phyloP scores from a whole-genome alignment of 2,329 filamentous ascomycete genomes.

The Talaromyces amestolkiae region DNA sequence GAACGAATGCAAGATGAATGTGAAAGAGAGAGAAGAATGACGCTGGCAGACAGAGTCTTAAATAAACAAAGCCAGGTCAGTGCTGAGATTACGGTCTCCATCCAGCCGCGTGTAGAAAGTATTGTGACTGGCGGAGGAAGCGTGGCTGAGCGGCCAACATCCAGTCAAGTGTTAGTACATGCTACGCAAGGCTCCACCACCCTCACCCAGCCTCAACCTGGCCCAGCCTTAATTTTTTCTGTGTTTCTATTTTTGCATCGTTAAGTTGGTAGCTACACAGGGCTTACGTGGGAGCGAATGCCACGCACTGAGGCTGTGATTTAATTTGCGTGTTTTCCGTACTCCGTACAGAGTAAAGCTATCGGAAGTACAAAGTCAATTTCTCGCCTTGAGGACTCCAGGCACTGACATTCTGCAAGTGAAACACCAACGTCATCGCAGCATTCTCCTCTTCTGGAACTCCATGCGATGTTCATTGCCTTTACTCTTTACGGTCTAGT shows the following conservation, averaged over 20 bases:
- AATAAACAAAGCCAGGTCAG: neutral
- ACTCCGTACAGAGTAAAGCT: neutral
- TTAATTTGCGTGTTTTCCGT: neutral
- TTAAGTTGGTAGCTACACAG: too few species aligned
- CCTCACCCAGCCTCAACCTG: conserved; percentile 2
- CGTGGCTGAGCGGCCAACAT: conserved; percentile 12
- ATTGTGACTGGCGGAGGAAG: neutral
- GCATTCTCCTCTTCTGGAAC: neutral
- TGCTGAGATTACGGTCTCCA: neutral
- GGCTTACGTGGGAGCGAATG: neutral
- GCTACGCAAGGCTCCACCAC: neutral
- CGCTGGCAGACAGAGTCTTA: neutral
- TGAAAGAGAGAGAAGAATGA: neutral
- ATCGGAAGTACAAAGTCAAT: neutral
- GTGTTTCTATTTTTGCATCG: conserved; percentile 17
- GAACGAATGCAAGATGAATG: neutral
- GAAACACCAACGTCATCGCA: conserved; percentile 7
- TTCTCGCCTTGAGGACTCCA: neutral
- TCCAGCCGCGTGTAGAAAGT: conserved; percentile 12
- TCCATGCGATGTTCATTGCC: neutral
- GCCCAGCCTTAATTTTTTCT: neutral
- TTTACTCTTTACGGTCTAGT: neutral
- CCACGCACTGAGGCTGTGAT: conserved; percentile 10
- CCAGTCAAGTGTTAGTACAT: neutral
- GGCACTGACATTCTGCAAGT: neutral